Base-by-base conservation (phyloP, 225 moss, liverwort and hornwort species). In the Polytrichum formosum region DNA sequence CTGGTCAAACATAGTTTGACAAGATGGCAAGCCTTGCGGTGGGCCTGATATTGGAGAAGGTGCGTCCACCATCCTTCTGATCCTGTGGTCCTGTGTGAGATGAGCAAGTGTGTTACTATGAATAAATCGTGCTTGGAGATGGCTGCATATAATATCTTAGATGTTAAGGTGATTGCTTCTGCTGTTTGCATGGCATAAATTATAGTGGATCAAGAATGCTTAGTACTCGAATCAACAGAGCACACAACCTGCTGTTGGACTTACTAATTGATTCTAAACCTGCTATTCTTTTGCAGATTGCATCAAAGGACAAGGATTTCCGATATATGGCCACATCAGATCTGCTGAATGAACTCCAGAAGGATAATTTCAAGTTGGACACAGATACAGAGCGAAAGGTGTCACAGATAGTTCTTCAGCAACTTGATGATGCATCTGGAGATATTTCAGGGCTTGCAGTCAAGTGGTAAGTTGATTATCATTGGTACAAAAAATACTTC, bases 261-360 rank as follows among this genome's bases (percentile, higher is more conserved):
- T 37, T 37, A 2, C 13, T 16, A 46, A 46, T 35, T 46, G 46
- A 13, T 46, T 13, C 13, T 3, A 46, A 37, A 46, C 13, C 46
- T 62, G 70, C 30, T 28, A 28, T 28, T 5, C 5, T 62, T 21
- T 53, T 70, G 69, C 81, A 90, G 89, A 90, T 90, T 73, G 89
- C 89, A 18, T 90, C 89, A 61, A 90, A 90, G 70, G 89, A 90
- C 81, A 90, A 90, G 79, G 89, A 90, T 76, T 90, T 86, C 31
- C 73, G 89, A 77, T 90, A 90, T 70, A 90, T 90, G 89, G 89
- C 89, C 46, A 90, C 89, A 46, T 90, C 89, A 29, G 89, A 90
- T 77, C 83, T 90, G 55, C 77, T 90, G 31, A 86, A 86, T 70
- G 89, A 90, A 79, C 83, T 90, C 59, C 89, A 86, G 67, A 90